A percentile compares a stretch with the other conserved stretches of the same genome.
Conservation (phyloP, 2,329 filamentous ascomycete species). For the Chrysosporium keratinophilum region DNA sequence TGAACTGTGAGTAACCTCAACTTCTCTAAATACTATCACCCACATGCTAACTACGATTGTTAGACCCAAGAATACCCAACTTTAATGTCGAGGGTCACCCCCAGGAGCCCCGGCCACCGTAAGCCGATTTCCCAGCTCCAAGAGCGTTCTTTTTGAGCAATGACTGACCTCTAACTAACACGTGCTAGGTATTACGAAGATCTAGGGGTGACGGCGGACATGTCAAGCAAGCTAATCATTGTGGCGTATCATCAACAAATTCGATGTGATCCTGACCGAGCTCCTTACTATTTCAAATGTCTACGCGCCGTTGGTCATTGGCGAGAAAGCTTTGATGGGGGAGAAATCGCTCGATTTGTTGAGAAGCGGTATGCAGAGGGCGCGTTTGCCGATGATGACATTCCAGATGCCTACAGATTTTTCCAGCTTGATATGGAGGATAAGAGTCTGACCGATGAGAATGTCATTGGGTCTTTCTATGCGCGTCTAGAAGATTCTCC, state of each 20-base stretch:
- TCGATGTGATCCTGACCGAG: constrained; percentile 44
- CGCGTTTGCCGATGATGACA: constrained; percentile 46
- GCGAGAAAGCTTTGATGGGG: constrained; percentile 41
- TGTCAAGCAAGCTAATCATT: constrained; percentile 50
- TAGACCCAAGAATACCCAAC: constrained; percentile 8
- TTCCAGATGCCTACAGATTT: constrained; percentile 48
- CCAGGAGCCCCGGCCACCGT: constrained; percentile 21
- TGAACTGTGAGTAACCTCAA: constrained; percentile 24
- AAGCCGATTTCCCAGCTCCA: constrained; percentile 5
- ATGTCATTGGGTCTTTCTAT: constrained; percentile 53
- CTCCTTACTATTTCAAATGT: constrained; percentile 55
- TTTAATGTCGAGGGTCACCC: background rate
- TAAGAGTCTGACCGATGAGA: constrained; percentile 44
- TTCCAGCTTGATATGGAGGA: constrained; percentile 46
- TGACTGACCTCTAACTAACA: background rate
- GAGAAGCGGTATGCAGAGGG: constrained; percentile 50
- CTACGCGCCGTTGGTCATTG: constrained; percentile 50
- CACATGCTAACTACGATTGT: background rate
- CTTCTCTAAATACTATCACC: background rate
- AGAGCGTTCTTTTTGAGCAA: background rate
- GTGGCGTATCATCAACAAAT: constrained; percentile 55
- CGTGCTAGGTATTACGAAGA: constrained; percentile 46
- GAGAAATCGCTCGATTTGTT: constrained; percentile 47
- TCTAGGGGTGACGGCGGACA: constrained; percentile 52
- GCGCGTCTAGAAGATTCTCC: constrained; percentile 48